Evolutionary conservation across 1,139 yeast species (phyloP), one percentile per base, ranked within the genome.

Genomic region (Debaryomyces subglobosus): DNA sequence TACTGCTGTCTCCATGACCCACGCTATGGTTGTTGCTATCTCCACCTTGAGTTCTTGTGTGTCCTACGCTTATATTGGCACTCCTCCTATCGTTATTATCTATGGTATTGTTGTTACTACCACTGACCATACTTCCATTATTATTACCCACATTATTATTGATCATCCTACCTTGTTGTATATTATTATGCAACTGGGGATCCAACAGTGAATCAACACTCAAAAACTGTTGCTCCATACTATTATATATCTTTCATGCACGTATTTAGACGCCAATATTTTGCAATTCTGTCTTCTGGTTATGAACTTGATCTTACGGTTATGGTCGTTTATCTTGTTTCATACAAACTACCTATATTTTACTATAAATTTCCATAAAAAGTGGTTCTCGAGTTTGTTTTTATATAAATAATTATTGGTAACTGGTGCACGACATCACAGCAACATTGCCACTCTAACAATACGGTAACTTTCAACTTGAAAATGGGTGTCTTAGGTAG

Each of bases 171-270:
- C 30, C 39, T 18, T 40, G 44, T 16, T 40, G 44, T 37, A 34
- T 10, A 41, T 53, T 46, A 24, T 27, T 45, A 46, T 53, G 54
- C 36, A 61, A 50, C 49, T 59, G 65, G 33, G 62, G 58, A 43
- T 64, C 69, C 50, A 65, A 54, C 43, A 54, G 64, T 39, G 63
- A 54, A 43, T 68, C 74, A 39, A 64, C 71, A 30, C 64, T 58
- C 50, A 68, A 61, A 59, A 62, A 69, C 53, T 64, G 72, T 52
- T 68, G 74, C 51, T 71, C 75, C 74, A 69, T 68, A 35, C 41
- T 43, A 15, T 44, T 37, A 27, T 49, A 49, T 25, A 49, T 29
- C 35, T 33, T 23, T 34, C 43, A 16, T 44, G 40, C 43, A 13
- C 49, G 15, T 30, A 16, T 30, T 32, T 30, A 30, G 33, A 16